A percentile compares a stretch with the other conserved stretches of the same genome.
These are phyloP conservation scores for Didymella exigua DNA, from an alignment of 2,329 filamentous ascomycete genomes.

Conservation along the genomic window DNA sequence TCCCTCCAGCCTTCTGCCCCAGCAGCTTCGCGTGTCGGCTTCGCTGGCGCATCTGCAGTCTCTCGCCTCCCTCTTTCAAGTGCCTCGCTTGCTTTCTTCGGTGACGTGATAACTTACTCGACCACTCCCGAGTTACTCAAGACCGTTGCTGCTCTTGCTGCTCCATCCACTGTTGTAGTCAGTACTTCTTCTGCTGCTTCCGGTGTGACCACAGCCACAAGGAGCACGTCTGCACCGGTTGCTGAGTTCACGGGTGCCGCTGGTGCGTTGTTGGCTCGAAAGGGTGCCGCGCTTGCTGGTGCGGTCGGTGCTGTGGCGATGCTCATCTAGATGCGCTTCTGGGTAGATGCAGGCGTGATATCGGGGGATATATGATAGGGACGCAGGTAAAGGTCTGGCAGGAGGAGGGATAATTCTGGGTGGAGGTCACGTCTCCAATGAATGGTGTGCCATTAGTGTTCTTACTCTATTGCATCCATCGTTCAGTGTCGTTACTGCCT, in stretches of 20 bases:
- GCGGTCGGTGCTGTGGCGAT: slow-evolving; percentile 14
- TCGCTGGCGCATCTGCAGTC: slow-evolving; percentile 26
- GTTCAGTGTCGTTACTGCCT: too few species aligned
- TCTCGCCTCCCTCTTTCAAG: slow-evolving; percentile 25
- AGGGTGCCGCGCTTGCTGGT: slow-evolving; percentile 6
- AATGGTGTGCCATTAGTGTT: not conserved
- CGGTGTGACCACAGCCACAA: slow-evolving; percentile 3
- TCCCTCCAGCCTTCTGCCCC: slow-evolving; percentile 24
- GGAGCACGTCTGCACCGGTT: not conserved
- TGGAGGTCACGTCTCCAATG: not conserved
- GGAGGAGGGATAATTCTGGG: not conserved
- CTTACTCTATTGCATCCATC: not conserved
- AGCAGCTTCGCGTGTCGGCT: slow-evolving; percentile 29
- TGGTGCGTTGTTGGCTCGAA: slow-evolving; percentile 1
- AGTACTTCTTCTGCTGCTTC: slow-evolving; percentile 9
- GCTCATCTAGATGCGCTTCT: not conserved
- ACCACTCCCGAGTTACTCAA: slow-evolving; percentile 33
- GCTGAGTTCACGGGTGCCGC: slow-evolving; percentile 17
- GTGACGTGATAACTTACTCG: slow-evolving; percentile 30
- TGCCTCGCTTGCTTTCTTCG: slow-evolving; percentile 24
- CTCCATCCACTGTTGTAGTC: slow-evolving; percentile 8
- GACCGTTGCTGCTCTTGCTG: slow-evolving; percentile 30
- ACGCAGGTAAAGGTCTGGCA: not conserved
- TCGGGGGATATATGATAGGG: too few species aligned
- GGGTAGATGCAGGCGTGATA: too few species aligned